These are phyloP conservation scores for Kentomonas sorsogonicus DNA, from an alignment of 208 protist genomes.

Conservation along the genomic window DNA sequence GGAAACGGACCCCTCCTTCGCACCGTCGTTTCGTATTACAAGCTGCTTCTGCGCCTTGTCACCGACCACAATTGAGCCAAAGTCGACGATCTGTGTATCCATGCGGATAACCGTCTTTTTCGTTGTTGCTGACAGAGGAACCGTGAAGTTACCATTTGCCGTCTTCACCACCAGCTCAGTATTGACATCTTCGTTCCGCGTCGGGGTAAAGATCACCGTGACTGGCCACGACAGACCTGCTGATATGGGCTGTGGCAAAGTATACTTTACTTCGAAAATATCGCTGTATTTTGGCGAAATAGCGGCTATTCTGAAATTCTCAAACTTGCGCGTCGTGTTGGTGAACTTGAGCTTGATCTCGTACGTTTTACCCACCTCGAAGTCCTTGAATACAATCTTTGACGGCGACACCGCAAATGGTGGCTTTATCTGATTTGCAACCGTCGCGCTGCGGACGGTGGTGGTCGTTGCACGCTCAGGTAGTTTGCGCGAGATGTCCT, in stretches of 20 bases:
- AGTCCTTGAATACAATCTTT: slow-evolving; percentile 67
- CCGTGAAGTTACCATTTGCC: slow-evolving; percentile 52
- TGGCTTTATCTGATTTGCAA: slow-evolving; percentile 1
- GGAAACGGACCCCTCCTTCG: slow-evolving; percentile 41
- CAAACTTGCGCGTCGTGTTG: slow-evolving; percentile 68
- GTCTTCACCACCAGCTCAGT: slow-evolving; percentile 54
- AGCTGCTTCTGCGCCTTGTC: slow-evolving; percentile 42
- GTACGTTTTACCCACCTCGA: slow-evolving; percentile 72
- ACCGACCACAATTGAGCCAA: slow-evolving; percentile 72
- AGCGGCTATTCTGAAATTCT: slow-evolving; percentile 69
- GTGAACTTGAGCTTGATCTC: slow-evolving; percentile 49
- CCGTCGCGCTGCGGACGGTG: background rate
- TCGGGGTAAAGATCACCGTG: slow-evolving; percentile 54
- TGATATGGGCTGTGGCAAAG: slow-evolving; percentile 63
- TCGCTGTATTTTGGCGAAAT: slow-evolving; percentile 58
- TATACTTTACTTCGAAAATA: slow-evolving; percentile 52
- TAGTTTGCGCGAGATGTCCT: slow-evolving; percentile 3
- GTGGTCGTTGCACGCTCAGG: slow-evolving; percentile 1
- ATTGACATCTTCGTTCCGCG: slow-evolving; percentile 52
- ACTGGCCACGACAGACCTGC: slow-evolving; percentile 74
- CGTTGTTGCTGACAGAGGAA: slow-evolving; percentile 47
- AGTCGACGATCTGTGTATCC: slow-evolving; percentile 41
- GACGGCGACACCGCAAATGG: slow-evolving; percentile 40
- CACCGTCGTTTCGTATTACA: slow-evolving; percentile 66
- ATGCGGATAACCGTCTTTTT: slow-evolving; percentile 45